phyloP scores from a whole-genome alignment of 2,329 filamentous ascomycete species.

The Harringtonia lauricola region DNA sequence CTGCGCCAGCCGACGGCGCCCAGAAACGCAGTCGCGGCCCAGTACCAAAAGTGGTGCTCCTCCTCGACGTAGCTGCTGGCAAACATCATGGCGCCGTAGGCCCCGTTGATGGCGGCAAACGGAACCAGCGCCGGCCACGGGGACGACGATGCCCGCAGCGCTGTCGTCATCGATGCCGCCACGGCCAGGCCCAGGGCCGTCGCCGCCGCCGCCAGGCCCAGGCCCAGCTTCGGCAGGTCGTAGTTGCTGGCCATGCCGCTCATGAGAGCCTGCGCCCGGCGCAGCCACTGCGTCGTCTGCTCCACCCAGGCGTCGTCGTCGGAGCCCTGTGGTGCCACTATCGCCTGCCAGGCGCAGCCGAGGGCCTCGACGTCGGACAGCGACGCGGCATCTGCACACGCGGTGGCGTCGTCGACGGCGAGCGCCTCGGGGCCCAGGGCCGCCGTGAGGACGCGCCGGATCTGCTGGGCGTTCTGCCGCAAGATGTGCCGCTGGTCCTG shows the following conservation, averaged over 20 bases:
- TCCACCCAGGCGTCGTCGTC: background rate
- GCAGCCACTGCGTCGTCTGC: slow-evolving; percentile 45
- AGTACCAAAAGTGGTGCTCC: slow-evolving; percentile 99
- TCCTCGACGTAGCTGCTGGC: slow-evolving; percentile 97
- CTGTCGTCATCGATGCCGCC: slow-evolving; percentile 18
- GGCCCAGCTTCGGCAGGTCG: slow-evolving; percentile 51
- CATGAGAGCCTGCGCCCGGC: slow-evolving; percentile 65
- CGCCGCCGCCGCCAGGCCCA: slow-evolving; percentile 29
- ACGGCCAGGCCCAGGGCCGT: slow-evolving; percentile 29
- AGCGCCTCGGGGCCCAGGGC: slow-evolving; percentile 49
- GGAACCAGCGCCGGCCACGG: slow-evolving; percentile 19
- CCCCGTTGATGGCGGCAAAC: slow-evolving; percentile 39
- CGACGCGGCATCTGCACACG: slow-evolving; percentile 19
- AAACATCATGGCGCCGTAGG: slow-evolving; percentile 88
- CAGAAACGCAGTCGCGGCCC: slow-evolving; percentile 65
- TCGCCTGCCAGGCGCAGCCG: slow-evolving; percentile 56
- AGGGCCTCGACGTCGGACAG: slow-evolving; percentile 41
- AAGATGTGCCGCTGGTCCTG: slow-evolving; percentile 57
- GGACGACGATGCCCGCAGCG: background rate
- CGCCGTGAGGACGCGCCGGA: slow-evolving; percentile 64
- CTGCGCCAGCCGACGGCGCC: slow-evolving; percentile 38
- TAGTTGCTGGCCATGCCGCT: slow-evolving; percentile 92
- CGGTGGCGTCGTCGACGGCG: slow-evolving; percentile 16
- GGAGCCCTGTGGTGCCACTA: slow-evolving; percentile 16
- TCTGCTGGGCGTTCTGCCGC: slow-evolving; percentile 68